Evolutionary conservation across 345 rosid genomes (phyloP), one percentile per base, ranked within the genome.

Genomic region (Pistacia vera): DNA sequence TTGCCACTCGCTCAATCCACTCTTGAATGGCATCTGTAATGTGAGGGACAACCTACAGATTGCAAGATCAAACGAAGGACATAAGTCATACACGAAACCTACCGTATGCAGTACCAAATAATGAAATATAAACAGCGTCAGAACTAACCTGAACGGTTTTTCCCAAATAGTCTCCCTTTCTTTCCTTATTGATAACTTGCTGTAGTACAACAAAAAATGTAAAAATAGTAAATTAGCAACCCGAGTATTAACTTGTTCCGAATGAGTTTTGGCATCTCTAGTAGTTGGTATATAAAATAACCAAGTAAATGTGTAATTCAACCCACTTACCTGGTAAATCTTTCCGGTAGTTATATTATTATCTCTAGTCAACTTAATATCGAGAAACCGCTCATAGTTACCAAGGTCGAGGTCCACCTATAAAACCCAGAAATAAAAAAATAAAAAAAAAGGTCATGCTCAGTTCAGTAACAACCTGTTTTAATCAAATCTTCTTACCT

Each of bases 381-480:
- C 92, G 77, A 97, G 84, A 73, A 97, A 97, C 63, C 99, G 90
- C 86, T 97, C 99, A 28, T 97, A 97, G 86, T 97, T 97, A 38
- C 99, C 99, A 60, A 97, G 98, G 87, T 97, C 99, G 80, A 97
- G 88, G 83, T 97, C 99, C 87, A 92, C 99, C 99, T 97, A 81
- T 82, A 64, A 66, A 75, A 58, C 13, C 33, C 54, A 75, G 25
- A 0, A 25, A 22, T 22, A 22, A 60, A 71, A 11, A 44, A 18
- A 52, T 1, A 68, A 22, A 69, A 76, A 11, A 11, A n/a, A 46
- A 46, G 11, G 8, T 48, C 44, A 59, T 30, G 20, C 30, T 33
- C 25, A 71, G 25, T 17, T 18, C 14, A 65, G 58, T 16, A 18
- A 59, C 8, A 71, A 70, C 13, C 17, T 16, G 30, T 35, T 54